Conservation (phyloP, 1,284 basidiomycete species). For the Fomitopsis schrenkii region DNA sequence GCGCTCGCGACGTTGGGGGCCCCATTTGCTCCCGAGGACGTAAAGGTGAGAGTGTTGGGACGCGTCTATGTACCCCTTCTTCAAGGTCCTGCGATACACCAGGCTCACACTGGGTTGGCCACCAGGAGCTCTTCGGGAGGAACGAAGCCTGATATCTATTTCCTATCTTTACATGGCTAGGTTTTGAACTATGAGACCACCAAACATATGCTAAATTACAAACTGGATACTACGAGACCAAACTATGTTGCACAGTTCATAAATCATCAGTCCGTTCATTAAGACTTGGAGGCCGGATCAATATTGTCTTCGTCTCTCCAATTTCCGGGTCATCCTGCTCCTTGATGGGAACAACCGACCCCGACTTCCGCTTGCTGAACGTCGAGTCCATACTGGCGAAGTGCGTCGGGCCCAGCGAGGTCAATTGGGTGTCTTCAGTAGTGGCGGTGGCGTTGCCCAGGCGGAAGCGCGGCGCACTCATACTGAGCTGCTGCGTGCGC, state of each 20-base stretch:
- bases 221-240: not conserved
- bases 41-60: not conserved
- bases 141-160: no score
- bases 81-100: no score
- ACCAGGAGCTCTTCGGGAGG: no score
- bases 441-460: not conserved
- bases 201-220: not conserved
- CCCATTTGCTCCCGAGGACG: not conserved
- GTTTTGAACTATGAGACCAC: not conserved
- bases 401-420: slow-evolving; percentile 5
- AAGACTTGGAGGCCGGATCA: not conserved
- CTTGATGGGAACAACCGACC: not conserved
- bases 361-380: slow-evolving; percentile 3
- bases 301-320: not conserved
- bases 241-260: not conserved
- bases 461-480: not conserved
- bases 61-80: no score
- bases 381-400: slow-evolving; percentile 1
- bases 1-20: not conserved
- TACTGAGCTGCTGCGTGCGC: not conserved
- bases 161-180: no score
- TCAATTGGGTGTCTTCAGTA: not conserved
- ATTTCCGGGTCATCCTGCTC: not conserved
- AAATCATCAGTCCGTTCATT: not conserved
- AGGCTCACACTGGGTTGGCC: no score